Conservation (phyloP, 208 protist genomes). For the Acanthamoeba healyi region DNA sequence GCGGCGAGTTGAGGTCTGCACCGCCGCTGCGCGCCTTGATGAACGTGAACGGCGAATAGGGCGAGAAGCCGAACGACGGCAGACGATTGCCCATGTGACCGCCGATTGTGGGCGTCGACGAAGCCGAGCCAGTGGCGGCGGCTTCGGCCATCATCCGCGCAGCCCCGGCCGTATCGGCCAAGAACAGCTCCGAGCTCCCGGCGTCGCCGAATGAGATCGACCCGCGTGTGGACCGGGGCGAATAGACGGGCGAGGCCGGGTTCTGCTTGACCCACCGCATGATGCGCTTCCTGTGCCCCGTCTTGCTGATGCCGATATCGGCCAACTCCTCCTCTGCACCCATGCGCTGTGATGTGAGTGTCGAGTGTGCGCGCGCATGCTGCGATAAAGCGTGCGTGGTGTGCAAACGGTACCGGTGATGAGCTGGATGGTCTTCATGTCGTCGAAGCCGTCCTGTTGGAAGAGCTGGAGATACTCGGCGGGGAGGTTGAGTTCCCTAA, state of each 20-base stretch:
- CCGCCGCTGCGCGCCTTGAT: background rate
- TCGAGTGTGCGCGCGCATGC: no score
- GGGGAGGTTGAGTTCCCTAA: conserved; percentile 3
- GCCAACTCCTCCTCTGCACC: conserved; percentile 44
- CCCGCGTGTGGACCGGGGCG: background rate
- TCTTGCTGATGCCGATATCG: conserved; percentile 48
- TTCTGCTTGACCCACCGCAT: conserved; percentile 37
- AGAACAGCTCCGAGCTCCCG: background rate
- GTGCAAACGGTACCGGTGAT: conserved; percentile 64
- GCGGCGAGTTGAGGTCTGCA: background rate
- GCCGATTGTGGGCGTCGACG: background rate
- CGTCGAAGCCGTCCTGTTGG: conserved; percentile 50
- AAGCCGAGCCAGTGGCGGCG: background rate
- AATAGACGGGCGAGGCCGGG: conserved; percentile 27
- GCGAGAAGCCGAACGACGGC: background rate
- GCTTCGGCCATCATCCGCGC: background rate
- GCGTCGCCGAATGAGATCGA: background rate
- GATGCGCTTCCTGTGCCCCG: conserved; percentile 50
- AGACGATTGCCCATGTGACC: background rate
- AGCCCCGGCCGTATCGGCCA: background rate
- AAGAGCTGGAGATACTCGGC: background rate
- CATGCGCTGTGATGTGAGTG: no score
- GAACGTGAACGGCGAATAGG: background rate
- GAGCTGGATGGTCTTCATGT: conserved; percentile 63
- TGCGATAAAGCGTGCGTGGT: no score